Conservation (phyloP, 1,284 basidiomycete genomes). For the Xerocomus subilludens region DNA sequence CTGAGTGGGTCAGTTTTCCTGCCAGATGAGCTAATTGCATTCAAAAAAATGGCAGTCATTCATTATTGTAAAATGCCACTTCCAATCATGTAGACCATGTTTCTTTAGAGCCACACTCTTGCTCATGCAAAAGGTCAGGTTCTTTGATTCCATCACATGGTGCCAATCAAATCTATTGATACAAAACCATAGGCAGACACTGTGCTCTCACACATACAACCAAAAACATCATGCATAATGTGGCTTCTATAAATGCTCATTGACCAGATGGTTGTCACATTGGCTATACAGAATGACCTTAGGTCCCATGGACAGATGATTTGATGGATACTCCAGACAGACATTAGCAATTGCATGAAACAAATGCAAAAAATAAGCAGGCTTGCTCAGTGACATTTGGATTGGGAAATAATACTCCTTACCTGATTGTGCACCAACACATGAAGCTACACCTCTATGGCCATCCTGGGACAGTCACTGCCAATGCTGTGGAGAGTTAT, state of each 20-base stretch:
- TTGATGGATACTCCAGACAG: constrained; percentile 64
- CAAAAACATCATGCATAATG: constrained; percentile 69
- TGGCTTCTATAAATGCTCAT: constrained; percentile 89
- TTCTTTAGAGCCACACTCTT: constrained; percentile 75
- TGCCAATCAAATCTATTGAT: constrained; percentile 25
- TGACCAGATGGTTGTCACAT: constrained; percentile 84
- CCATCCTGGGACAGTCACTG: no score
- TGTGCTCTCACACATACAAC: constrained; percentile 65
- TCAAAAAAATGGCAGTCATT: no score
- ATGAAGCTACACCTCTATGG: no score
- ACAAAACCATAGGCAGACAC: constrained; percentile 63
- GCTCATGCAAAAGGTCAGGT: constrained; percentile 73
- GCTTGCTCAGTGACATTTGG: constrained; percentile 35
- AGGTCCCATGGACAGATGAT: constrained; percentile 57
- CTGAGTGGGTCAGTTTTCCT: no score
- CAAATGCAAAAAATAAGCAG: constrained; percentile 69
- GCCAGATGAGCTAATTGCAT: no score
- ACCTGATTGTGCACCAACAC: no score
- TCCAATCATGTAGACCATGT: no score
- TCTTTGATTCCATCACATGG: constrained; percentile 20
- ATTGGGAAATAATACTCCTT: no score
- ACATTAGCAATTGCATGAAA: constrained; percentile 70
- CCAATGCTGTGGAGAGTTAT: no score
- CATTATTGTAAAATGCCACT: no score
- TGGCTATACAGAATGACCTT: constrained; percentile 65